phyloP scores from a whole-genome alignment of 257 asterid species.

The Solanum piurae region DNA sequence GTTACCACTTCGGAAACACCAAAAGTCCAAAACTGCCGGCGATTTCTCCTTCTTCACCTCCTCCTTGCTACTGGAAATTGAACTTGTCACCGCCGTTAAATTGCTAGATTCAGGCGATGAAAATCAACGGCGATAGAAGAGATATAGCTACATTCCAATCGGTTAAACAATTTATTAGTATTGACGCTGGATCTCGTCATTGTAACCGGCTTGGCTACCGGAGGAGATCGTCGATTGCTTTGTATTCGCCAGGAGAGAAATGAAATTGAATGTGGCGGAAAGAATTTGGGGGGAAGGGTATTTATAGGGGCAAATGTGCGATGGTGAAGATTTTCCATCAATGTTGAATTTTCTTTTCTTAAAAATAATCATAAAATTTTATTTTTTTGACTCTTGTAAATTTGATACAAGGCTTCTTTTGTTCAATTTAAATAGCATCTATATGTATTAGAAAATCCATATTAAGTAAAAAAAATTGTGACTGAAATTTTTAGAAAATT shows the following conservation, averaged over 20 bases:
- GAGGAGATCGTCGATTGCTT: conserved; percentile 1
- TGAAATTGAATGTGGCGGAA: not conserved
- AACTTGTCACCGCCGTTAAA: conserved; percentile 19
- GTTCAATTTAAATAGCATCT: too few species aligned
- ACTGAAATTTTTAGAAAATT: too few species aligned
- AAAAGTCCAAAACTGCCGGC: not conserved
- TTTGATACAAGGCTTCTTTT: too few species aligned
- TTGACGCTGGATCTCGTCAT: conserved; percentile 48
- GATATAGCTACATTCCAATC: conserved; percentile 71
- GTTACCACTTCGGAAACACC: conserved; percentile 21
- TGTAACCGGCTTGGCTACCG: conserved; percentile 40
- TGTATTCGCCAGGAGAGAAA: not conserved
- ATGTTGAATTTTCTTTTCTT: not conserved
- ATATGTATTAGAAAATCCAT: too few species aligned
- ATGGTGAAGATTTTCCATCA: conserved; percentile 21
- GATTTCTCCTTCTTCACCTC: conserved; percentile 5
- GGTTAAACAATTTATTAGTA: conserved; percentile 31
- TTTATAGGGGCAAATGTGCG: not conserved
- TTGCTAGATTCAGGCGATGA: conserved; percentile 35
- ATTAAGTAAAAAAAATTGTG: not conserved
- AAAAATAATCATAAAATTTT: too few species aligned
- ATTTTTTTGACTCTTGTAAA: not conserved
- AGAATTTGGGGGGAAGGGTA: not conserved
- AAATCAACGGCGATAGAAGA: conserved; percentile 48
- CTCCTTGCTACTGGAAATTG: conserved; percentile 7